Evolutionary conservation across 352 stramenopile species (phyloP).

Genomic region (Thalassiosira oceanica): DNA sequence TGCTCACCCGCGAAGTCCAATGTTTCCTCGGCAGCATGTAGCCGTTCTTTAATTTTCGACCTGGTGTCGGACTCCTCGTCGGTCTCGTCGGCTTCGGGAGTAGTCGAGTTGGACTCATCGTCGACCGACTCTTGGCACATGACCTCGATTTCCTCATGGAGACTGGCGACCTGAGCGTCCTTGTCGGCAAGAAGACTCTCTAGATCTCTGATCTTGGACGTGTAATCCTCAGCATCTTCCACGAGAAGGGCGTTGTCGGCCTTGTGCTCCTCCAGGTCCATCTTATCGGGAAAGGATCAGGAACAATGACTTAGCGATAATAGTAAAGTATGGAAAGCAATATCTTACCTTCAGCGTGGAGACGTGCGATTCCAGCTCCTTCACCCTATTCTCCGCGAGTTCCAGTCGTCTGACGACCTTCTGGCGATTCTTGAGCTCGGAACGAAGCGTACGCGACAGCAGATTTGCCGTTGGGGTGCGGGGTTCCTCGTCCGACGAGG

Average conservation of each 20-base stretch:
- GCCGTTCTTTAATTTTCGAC: conserved; percentile 16
- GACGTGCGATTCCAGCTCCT: conserved; percentile 35
- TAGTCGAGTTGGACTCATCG: conserved; percentile 3
- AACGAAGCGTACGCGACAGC: conserved; percentile 50
- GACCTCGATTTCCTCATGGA: conserved; percentile 26
- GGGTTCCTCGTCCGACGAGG: conserved; percentile 10
- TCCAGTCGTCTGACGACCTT: conserved; percentile 19
- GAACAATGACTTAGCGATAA: no score
- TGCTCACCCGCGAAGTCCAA: conserved; percentile 28
- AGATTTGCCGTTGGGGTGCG: conserved; percentile 47
- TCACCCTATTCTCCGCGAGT: conserved; percentile 27
- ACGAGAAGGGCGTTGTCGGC: conserved; percentile 40
- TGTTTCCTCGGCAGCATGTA: conserved; percentile 22
- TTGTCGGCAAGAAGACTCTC: conserved; percentile 6
- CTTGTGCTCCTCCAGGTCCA: conserved; percentile 56
- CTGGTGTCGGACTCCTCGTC: conserved; percentile 8
- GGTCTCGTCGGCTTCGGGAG: not conserved
- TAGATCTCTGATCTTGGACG: conserved; percentile 15
- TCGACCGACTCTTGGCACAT: conserved; percentile 1
- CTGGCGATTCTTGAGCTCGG: conserved; percentile 45
- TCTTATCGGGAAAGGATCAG: no score
- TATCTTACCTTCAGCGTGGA: no score
- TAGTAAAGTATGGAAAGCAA: no score
- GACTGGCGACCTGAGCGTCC: conserved; percentile 3
- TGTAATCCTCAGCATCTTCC: conserved; percentile 42